phyloP scores from a whole-genome alignment of 164 flowering plant species.

The Vitis vinifera region ASM3070453v1 NC_081823.1:9757001-9757500 shows the following conservation, averaged over 20 bases:
- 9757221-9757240: not conserved
- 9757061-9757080: not conserved
- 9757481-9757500: not conserved
- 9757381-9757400: not conserved
- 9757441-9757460: not conserved
- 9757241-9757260: constrained; percentile 51
- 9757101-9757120: not conserved
- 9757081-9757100: too few species aligned
- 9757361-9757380: constrained; percentile 2
- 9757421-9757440: not conserved
- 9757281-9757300: constrained; percentile 83
- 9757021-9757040: not conserved
- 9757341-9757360: constrained; percentile 72
- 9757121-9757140: not conserved
- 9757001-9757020: not conserved
- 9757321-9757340: constrained; percentile 40
- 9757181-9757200: too few species aligned
- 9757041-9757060: too few species aligned
- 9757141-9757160: too few species aligned
- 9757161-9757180: too few species aligned
- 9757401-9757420: not conserved
- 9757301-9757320: constrained; percentile 76
- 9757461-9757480: not conserved
- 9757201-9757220: not conserved
- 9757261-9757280: constrained; percentile 83